These are phyloP conservation scores for Crotalaria pallida DNA, from an alignment of 306 rosid genomes.

Conservation along the genomic window DNA sequence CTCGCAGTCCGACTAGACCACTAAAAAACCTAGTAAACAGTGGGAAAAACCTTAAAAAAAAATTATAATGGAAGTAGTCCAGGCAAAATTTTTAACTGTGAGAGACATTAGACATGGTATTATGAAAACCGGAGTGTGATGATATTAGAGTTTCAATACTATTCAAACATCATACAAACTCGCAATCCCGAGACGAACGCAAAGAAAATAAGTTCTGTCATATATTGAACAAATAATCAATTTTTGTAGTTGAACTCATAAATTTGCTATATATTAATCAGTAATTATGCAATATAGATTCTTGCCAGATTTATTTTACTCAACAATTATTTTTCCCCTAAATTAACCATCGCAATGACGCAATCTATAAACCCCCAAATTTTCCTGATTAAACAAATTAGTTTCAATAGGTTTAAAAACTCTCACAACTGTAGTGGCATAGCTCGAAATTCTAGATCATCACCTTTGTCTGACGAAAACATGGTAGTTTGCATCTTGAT, in stretches of 20 bases:
- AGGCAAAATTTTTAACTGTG: not conserved
- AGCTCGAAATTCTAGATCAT: not conserved
- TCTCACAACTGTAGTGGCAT: not conserved
- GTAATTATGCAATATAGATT: not conserved
- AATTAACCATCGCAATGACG: not conserved
- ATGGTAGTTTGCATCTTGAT: not conserved
- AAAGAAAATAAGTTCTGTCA: not conserved
- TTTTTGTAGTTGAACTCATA: not conserved
- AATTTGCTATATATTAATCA: not conserved
- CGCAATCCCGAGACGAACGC: not conserved
- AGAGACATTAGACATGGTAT: not conserved
- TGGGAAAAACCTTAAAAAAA: not conserved
- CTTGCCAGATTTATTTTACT: not conserved
- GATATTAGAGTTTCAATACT: not conserved
- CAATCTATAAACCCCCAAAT: not conserved
- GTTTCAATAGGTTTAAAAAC: not conserved
- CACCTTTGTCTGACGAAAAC: not conserved
- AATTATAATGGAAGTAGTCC: not conserved
- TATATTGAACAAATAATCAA: not conserved
- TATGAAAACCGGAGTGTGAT: not conserved
- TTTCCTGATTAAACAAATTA: conserved; percentile 7
- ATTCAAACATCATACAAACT: too few relatives aligned
- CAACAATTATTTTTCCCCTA: not conserved
- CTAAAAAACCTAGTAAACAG: not conserved
- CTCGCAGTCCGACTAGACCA: not conserved